These are phyloP conservation scores for Podospora australis DNA, from an alignment of 495 filamentous ascomycete species.

Conservation along the genomic window DNA sequence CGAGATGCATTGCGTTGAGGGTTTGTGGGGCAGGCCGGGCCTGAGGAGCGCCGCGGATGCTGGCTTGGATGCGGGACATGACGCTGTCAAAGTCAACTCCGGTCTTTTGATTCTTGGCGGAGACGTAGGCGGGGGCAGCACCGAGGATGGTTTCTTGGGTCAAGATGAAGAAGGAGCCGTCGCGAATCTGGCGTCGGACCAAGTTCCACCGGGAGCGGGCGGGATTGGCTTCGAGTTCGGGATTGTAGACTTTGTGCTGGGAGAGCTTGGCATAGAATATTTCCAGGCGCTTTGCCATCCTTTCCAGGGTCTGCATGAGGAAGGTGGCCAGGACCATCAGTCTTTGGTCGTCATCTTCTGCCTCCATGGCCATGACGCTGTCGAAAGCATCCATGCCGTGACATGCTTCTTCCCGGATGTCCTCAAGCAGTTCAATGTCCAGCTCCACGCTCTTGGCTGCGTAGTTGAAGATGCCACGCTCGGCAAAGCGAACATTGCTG, in stretches of 20 bases:
- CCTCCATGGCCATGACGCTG: slow-evolving; percentile 27
- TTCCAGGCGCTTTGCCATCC: slow-evolving; percentile 41
- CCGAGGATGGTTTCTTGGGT: slow-evolving; percentile 33
- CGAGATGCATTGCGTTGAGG: slow-evolving; percentile 34
- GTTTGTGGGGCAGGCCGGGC: slow-evolving; percentile 19
- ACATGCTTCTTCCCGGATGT: slow-evolving; percentile 44
- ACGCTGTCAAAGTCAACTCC: slow-evolving; percentile 39
- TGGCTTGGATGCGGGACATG: slow-evolving; percentile 34
- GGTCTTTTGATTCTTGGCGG: slow-evolving; percentile 23
- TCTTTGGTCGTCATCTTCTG: slow-evolving; percentile 18
- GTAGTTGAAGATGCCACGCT: slow-evolving; percentile 42
- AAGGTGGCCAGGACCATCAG: slow-evolving; percentile 37
- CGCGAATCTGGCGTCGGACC: slow-evolving; percentile 35
- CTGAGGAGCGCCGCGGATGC: slow-evolving; percentile 17
- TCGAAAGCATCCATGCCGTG: slow-evolving; percentile 47
- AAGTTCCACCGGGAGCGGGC: slow-evolving; percentile 42
- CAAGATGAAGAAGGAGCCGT: slow-evolving; percentile 44
- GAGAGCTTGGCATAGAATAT: slow-evolving; percentile 42
- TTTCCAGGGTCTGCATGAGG: slow-evolving; percentile 43
- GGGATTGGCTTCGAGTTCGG: slow-evolving; percentile 42
- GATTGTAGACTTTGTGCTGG: slow-evolving; percentile 37
- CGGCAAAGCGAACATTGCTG: slow-evolving; percentile 35
- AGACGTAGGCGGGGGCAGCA: slow-evolving; percentile 22
- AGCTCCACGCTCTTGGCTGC: slow-evolving; percentile 40
- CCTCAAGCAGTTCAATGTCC: slow-evolving; percentile 43